A percentile compares a stretch with the other conserved stretches of the same genome.
Evolutionary conservation across 2,329 filamentous ascomycete genomes (phyloP).

Genomic region (Alternaria sp.): DNA sequence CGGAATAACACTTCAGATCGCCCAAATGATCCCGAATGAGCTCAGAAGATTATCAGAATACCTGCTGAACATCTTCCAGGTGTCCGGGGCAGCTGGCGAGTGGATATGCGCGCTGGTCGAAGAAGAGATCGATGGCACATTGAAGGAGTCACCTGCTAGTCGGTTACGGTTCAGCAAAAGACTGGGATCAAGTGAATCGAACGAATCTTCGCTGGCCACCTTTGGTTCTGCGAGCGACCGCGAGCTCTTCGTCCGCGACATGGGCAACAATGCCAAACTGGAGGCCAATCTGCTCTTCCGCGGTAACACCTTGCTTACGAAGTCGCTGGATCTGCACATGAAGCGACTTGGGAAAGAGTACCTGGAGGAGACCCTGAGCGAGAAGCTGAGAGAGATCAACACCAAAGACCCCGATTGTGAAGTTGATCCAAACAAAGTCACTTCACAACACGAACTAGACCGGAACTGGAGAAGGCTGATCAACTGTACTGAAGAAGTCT

Average conservation of each 20-base stretch:
- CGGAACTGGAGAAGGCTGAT: slow-evolving; percentile 84
- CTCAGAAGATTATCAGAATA: slow-evolving; percentile 83
- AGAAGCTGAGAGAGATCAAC: slow-evolving; percentile 88
- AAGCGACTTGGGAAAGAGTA: slow-evolving; percentile 91
- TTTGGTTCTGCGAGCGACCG: slow-evolving; percentile 63
- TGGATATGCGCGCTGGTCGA: slow-evolving; percentile 95
- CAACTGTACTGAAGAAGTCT: slow-evolving; percentile 78
- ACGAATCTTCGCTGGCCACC: slow-evolving; percentile 54
- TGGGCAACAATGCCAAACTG: slow-evolving; percentile 78
- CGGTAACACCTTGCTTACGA: slow-evolving; percentile 92
- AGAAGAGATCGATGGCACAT: slow-evolving; percentile 93
- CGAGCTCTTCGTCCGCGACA: slow-evolving; percentile 75
- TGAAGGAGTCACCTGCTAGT: slow-evolving; percentile 77
- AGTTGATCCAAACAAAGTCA: slow-evolving; percentile 85
- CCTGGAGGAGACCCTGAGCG: slow-evolving; percentile 82
- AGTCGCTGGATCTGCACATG: slow-evolving; percentile 95
- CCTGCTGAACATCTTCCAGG: slow-evolving; percentile 93
- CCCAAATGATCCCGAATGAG: slow-evolving; percentile 77
- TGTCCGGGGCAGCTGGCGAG: slow-evolving; percentile 80
- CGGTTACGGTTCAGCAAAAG: slow-evolving; percentile 72
- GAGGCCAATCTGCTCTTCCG: slow-evolving; percentile 96
- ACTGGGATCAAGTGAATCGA: slow-evolving; percentile 73
- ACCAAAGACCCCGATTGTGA: slow-evolving; percentile 91
- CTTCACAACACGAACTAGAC: slow-evolving; percentile 71
- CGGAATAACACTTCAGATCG: slow-evolving; percentile 83